Evolutionary conservation across 2,329 filamentous ascomycete species (phyloP), one percentile per base, ranked within the genome.

Genomic region (Fusarium armeniacum): DNA sequence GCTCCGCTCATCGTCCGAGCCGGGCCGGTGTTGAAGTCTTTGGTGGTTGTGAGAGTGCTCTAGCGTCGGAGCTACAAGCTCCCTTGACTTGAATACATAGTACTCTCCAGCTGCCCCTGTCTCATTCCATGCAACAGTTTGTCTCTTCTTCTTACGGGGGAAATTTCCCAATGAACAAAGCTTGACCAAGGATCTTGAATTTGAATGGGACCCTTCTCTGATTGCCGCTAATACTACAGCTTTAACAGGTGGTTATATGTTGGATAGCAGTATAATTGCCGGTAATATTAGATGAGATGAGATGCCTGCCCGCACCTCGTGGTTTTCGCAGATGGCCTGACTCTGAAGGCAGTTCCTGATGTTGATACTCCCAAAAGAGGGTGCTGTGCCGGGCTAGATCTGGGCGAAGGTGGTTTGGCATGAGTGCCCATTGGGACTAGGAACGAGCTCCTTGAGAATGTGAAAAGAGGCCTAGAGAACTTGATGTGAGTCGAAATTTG

Each of bases 1-100:
- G 61, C 71, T 73, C 69, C 73, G 71, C 69, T 62, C 54, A 64
- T 73, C 62, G 36, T 74, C 73, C 73, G 73, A 75, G 69, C 73
- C 73, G 71, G 73, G 63, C 73, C 73, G 73, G 73, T 74, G 59
- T 55, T 65, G 59, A 51, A 50, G 47, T 36, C 35, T 22, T 26
- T 68, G 58, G 52, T 65, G 55, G 51, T 67, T 55, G 60, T 52
- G 58, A 68, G 52, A 41, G 62, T 64, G 46, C 60, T 70, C 53
- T 54, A 62, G 65, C 62, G 55, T 36, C 58, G 61, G 65, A 55
- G 65, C 65, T 67, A 73, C 58, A 59, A 56, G 26, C 51, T 58
- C 57, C 60, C 55, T 64, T 41, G 53, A 61, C 52, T 67, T 68
- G 65, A 61, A 59, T 59, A 28, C 28, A 28, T 8, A 28, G 9